Evolutionary conservation across 2,329 filamentous ascomycete genomes (phyloP).

Genomic region (Fusarium sp.): DNA sequence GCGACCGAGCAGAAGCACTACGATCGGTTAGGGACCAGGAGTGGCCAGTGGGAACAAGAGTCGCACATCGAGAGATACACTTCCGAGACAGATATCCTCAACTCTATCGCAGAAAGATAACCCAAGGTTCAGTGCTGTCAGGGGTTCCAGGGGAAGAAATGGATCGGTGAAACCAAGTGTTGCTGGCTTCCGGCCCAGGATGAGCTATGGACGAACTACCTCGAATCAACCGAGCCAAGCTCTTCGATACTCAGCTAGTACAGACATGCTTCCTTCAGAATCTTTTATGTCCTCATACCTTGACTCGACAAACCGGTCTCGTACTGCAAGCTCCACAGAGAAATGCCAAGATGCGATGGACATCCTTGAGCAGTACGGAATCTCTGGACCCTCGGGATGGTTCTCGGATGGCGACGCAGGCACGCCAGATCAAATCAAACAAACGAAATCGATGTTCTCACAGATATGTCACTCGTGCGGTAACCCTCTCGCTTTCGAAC

Average conservation of each 20-base stretch:
- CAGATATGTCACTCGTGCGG: slow-evolving; percentile 63
- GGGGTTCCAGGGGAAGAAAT: not conserved
- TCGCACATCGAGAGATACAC: slow-evolving; percentile 41
- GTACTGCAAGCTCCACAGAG: slow-evolving; percentile 48
- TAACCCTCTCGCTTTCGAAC: slow-evolving; percentile 50
- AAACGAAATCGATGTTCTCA: slow-evolving; percentile 36
- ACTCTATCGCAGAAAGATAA: slow-evolving; percentile 22
- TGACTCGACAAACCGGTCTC: slow-evolving; percentile 33
- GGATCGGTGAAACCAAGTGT: slow-evolving; percentile 15
- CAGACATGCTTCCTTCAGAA: slow-evolving; percentile 4
- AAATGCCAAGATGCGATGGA: slow-evolving; percentile 57
- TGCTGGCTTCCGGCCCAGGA: slow-evolving; percentile 13
- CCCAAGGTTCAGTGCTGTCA: not conserved
- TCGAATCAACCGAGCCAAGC: not conserved
- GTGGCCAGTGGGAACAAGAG: slow-evolving; percentile 39
- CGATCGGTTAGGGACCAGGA: slow-evolving; percentile 45
- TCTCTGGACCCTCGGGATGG: slow-evolving; percentile 59
- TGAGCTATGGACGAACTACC: not conserved
- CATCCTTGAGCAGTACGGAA: slow-evolving; percentile 59
- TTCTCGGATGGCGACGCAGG: slow-evolving; percentile 53
- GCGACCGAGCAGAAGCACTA: slow-evolving; percentile 40
- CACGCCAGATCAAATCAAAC: slow-evolving; percentile 10
- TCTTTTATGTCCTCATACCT: slow-evolving; percentile 3
- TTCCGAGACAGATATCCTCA: slow-evolving; percentile 35
- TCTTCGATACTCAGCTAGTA: not conserved